These are phyloP conservation scores for Fusarium sp. DNA, from an alignment of 2,329 filamentous ascomycete genomes.

Conservation along the genomic window DNA sequence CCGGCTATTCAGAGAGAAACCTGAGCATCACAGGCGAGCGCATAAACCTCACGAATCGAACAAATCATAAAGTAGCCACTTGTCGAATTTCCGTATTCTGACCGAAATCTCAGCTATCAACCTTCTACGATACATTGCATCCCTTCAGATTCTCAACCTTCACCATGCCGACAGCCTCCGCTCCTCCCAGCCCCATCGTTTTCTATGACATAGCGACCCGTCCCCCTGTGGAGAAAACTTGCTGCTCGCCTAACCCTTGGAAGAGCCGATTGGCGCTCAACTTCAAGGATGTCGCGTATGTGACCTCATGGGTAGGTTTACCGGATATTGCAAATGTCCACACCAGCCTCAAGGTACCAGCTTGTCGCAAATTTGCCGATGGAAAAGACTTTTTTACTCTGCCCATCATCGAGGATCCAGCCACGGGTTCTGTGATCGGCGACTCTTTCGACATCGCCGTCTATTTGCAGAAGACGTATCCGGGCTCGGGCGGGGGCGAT, in stretches of 20 bases:
- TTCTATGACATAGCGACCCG: constrained; percentile 62
- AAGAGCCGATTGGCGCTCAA: constrained; percentile 58
- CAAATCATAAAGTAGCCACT: not conserved
- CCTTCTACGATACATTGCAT: not conserved
- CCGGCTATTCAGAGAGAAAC: no score
- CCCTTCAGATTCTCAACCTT: not conserved
- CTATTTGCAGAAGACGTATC: constrained; percentile 69
- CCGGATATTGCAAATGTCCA: constrained; percentile 67
- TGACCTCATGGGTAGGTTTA: constrained; percentile 65
- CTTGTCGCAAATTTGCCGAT: constrained; percentile 69
- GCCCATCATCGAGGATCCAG: constrained; percentile 67
- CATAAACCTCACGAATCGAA: no score
- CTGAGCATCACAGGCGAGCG: no score
- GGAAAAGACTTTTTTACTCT: constrained; percentile 73
- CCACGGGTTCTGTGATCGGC: constrained; percentile 62
- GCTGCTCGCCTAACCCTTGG: constrained; percentile 54
- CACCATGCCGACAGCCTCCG: constrained; percentile 1
- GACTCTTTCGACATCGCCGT: constrained; percentile 78
- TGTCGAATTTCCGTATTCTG: constrained; percentile 1
- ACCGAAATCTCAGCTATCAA: fast-evolving
- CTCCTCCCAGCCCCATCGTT: constrained; percentile 40
- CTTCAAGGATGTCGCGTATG: constrained; percentile 57
- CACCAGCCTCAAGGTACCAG: constrained; percentile 60
- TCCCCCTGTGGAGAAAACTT: constrained; percentile 50
- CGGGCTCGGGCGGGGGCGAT: constrained; percentile 59